phyloP scores from a whole-genome alignment of 2,329 filamentous ascomycete species.

The Colletotrichum tropicale region DNA sequence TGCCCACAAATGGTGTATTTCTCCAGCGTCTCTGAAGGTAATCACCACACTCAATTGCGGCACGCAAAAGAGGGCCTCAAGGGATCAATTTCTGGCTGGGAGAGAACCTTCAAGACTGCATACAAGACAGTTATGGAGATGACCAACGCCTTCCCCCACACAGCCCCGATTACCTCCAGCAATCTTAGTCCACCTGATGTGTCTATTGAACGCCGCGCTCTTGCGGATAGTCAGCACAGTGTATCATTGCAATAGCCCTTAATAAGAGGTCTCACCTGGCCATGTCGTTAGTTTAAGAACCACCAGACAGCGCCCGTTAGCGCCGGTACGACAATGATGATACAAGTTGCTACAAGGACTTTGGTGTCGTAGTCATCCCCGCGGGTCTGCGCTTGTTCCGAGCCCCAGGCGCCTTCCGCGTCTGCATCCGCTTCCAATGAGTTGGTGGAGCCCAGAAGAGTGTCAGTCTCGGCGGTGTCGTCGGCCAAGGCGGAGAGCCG shows the following conservation, averaged over 20 bases:
- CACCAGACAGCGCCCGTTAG: background rate
- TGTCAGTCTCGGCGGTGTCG: background rate
- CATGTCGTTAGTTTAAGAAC: background rate
- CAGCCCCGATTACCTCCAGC: background rate
- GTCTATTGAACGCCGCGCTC: background rate
- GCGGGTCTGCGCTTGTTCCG: background rate
- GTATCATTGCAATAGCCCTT: rapidly evolving
- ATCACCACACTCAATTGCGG: background rate
- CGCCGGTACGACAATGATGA: background rate
- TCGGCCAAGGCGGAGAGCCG: background rate
- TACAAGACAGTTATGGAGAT: too few species aligned
- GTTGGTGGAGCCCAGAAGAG: background rate
- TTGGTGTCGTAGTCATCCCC: background rate
- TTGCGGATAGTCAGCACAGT: background rate
- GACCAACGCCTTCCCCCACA: background rate
- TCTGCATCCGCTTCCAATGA: background rate
- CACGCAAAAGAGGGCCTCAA: rapidly evolving
- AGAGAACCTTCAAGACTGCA: too few species aligned
- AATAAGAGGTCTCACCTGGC: background rate
- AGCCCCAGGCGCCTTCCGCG: background rate
- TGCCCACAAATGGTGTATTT: too few species aligned
- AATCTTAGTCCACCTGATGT: background rate
- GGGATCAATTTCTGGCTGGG: too few species aligned
- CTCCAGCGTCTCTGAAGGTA: background rate
- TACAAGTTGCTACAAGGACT: background rate